Percentiles rank a stretch among this genome's conserved stretches.
These are phyloP conservation scores for Paraurostyla sp. DNA, from an alignment of 73 alveolate genomes.

Conservation along the genomic window DNA sequence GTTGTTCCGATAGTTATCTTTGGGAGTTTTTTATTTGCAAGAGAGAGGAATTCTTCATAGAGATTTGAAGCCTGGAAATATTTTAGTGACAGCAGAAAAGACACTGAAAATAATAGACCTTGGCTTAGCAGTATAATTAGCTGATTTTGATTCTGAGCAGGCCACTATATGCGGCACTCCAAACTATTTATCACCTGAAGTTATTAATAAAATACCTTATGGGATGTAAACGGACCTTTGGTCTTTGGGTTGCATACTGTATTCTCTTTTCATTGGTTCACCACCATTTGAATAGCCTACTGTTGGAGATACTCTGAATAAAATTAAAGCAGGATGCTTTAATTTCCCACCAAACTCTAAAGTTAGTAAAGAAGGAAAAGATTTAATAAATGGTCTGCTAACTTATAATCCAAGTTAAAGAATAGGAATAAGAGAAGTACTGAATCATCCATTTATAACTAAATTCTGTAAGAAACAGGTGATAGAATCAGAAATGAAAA, in stretches of 20 bases:
- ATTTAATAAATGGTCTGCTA: constrained; percentile 39
- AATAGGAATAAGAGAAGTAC: background rate
- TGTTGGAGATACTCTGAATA: constrained; percentile 62
- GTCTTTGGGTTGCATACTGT: constrained; percentile 64
- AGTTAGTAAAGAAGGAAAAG: constrained; percentile 56
- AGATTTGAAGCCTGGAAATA: constrained; percentile 51
- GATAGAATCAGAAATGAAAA: no score
- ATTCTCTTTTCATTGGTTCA: constrained; percentile 81
- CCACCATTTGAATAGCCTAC: constrained; percentile 82
- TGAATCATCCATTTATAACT: constrained; percentile 17
- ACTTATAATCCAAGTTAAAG: constrained; percentile 28
- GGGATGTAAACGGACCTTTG: constrained; percentile 56
- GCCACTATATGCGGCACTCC: constrained; percentile 68
- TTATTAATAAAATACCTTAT: background rate
- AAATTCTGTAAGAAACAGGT: background rate
- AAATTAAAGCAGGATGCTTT: constrained; percentile 58
- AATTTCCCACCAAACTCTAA: constrained; percentile 62
- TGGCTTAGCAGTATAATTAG: constrained; percentile 46
- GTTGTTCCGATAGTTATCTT: constrained; percentile 76
- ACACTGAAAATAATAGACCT: constrained; percentile 66
- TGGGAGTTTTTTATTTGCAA: constrained; percentile 33
- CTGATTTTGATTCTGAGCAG: constrained; percentile 70
- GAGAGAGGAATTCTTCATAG: constrained; percentile 20
- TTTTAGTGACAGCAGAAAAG: background rate
- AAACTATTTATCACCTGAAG: constrained; percentile 61